phyloP scores from a whole-genome alignment of 2,329 filamentous ascomycete genomes.

The Triangularia setosa region DNA sequence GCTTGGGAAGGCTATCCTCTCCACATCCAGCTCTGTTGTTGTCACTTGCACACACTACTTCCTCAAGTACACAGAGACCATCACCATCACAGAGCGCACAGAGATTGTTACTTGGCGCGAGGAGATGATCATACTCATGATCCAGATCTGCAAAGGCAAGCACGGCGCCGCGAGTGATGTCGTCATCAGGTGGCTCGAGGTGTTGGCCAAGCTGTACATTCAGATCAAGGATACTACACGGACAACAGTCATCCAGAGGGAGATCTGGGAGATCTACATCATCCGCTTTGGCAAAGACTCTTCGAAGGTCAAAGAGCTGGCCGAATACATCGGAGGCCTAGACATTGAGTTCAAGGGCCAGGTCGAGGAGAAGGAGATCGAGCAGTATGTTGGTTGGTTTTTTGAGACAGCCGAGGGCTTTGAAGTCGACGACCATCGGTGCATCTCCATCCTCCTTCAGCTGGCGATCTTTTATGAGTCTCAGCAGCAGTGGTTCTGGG shows the following conservation, averaged over 20 bases:
- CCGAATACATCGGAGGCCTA: conserved; percentile 32
- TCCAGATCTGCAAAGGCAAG: conserved; percentile 35
- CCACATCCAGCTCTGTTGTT: conserved; percentile 32
- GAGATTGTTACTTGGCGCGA: conserved; percentile 36
- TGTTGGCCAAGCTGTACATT: conserved; percentile 36
- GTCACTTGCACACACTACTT: conserved; percentile 36
- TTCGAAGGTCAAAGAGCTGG: conserved; percentile 28
- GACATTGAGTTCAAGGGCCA: conserved; percentile 33
- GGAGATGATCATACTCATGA: conserved; percentile 38
- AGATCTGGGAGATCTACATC: conserved; percentile 34
- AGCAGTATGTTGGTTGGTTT: conserved; percentile 33
- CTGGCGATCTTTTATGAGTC: conserved; percentile 35
- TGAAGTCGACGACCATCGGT: conserved; percentile 31
- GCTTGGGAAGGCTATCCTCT: conserved; percentile 32
- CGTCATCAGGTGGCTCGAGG: conserved; percentile 36
- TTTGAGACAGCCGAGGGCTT: conserved; percentile 35
- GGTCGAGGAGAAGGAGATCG: conserved; percentile 26
- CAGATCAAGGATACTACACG: conserved; percentile 34
- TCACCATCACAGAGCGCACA: conserved; percentile 34
- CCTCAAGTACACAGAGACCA: conserved; percentile 33
- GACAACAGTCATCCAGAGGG: conserved; percentile 32
- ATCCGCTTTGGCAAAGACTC: conserved; percentile 33
- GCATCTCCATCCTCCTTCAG: conserved; percentile 34
- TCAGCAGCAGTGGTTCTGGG: conserved; percentile 31
- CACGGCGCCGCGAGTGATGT: conserved; percentile 34